Percentiles rank a stretch among this genome's conserved stretches.
phyloP scores from a whole-genome alignment of 371 early-diverging fungal genomes.

The Apophysomyces variabilis region DNA sequence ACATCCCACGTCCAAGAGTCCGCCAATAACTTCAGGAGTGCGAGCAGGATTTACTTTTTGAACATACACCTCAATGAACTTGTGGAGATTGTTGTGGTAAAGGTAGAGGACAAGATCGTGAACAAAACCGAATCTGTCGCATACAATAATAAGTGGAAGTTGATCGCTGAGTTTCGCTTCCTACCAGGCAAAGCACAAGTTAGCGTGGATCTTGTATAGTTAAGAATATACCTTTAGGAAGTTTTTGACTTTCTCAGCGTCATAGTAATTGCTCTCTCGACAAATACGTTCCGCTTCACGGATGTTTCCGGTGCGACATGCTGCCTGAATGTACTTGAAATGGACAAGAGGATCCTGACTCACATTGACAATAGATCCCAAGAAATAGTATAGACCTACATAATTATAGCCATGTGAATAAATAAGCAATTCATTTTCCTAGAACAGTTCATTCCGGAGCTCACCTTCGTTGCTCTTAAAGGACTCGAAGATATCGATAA shows the following conservation, averaged over 20 bases:
- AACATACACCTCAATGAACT: constrained; percentile 97
- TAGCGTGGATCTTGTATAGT: not conserved
- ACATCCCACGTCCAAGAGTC: constrained; percentile 97
- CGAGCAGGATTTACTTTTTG: constrained; percentile 96
- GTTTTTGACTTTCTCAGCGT: constrained; percentile 97
- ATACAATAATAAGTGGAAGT: constrained; percentile 96
- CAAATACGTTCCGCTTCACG: constrained; percentile 98
- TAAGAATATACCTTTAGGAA: constrained; percentile 75
- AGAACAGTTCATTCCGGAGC: constrained; percentile 13
- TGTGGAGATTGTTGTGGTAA: constrained; percentile 90
- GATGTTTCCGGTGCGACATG: constrained; percentile 89
- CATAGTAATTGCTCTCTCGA: constrained; percentile 94
- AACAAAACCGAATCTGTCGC: constrained; percentile 96
- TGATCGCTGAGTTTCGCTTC: constrained; percentile 95
- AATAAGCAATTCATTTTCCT: not conserved
- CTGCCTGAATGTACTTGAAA: constrained; percentile 98
- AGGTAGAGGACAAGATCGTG: constrained; percentile 96
- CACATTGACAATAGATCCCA: constrained; percentile 94
- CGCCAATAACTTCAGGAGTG: constrained; percentile 95
- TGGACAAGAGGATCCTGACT: constrained; percentile 94
- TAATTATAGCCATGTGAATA: not conserved
- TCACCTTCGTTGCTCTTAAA: constrained; percentile 92
- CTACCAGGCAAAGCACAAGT: constrained; percentile 27
- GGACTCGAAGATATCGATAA: constrained; percentile 91
- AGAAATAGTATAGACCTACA: constrained; percentile 83